Percentiles rank a stretch among this genome's conserved stretches.
Evolutionary conservation across 2,329 filamentous ascomycete species (phyloP).

Genomic region (Fusarium pseudonygamai): DNA sequence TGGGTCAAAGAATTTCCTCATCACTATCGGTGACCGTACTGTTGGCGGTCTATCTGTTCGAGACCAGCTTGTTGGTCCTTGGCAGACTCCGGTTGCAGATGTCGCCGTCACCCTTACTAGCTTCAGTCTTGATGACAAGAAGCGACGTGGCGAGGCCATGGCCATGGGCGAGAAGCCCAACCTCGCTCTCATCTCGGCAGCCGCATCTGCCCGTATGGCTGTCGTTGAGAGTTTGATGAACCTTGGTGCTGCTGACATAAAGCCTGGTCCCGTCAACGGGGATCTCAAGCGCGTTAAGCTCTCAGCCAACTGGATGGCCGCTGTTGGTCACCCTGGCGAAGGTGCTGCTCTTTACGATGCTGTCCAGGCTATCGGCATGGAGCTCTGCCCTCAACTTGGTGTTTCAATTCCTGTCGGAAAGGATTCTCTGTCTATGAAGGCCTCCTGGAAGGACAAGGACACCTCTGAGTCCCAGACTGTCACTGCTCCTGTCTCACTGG

Average conservation of each 20-base stretch:
- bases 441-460: conserved; percentile 83
- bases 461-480: conserved; percentile 80
- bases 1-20: conserved; percentile 96
- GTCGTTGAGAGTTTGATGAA: conserved; percentile 95
- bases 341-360: conserved; percentile 93
- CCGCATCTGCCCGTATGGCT: conserved; percentile 94
- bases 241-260: conserved; percentile 78
- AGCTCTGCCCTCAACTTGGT: conserved; percentile 88
- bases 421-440: conserved; percentile 99
- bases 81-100: conserved; percentile 94
- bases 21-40: conserved; percentile 93
- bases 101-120: conserved; percentile 91
- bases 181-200: conserved; percentile 87
- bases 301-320: conserved; percentile 99
- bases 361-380: conserved; percentile 91
- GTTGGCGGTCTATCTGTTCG: conserved; percentile 89
- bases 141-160: conserved; percentile 93
- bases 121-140: conserved; percentile 70
- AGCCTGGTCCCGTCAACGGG: conserved; percentile 56
- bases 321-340: conserved; percentile 92
- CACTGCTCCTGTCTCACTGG: conserved; percentile 88
- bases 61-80: conserved; percentile 96
- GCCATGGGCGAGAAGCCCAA: conserved; percentile 94
- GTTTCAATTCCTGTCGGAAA: conserved; percentile 97
- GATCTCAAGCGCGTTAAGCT: conserved; percentile 83